Base-by-base conservation (phyloP, 495 filamentous ascomycete genomes). In the Cercophora sp. region DNA sequence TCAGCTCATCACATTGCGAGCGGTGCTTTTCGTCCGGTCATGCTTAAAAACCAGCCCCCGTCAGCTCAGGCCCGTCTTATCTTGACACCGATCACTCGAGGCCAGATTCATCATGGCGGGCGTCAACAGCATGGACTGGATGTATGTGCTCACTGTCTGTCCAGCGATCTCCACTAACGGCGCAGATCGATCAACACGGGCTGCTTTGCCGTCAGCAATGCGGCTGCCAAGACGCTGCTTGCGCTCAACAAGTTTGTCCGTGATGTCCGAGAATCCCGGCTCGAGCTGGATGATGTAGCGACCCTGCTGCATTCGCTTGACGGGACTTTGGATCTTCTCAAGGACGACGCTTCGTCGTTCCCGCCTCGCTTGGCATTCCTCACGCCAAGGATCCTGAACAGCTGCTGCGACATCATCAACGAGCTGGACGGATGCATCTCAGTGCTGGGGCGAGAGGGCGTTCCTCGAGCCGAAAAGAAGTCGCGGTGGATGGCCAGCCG, bases 301-400 rank as follows among this genome's bases (percentile, higher is more conserved):
- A 66, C 68, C 51, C 74, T 79, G 47, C 60, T 80, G n/a, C 66
- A 71, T 52, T 77, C 75, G 8, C 64, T 79, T 42, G 65, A 72
- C 44, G 67, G 61, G 24, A 62, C 74, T 4, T 60, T 79, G 16
- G 69, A 69, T 26, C 55, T 78, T 5, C 58, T 79, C 22, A 66
- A 68, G 15, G 71, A 78, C 43, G 75, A 79, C 58, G 70, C 66
- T 9, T 47, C 51, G 2, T 43, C 62, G 37, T 68, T 76, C 29
- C 70, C 72, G 13, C 45, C 59, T 1, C 57, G 65, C 9, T 56
- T 76, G 19, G 64, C 64, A n/a, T 53, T 64, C 16, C 58, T 64
- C n/a, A 72, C 68, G 5, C 65, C 68, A 22, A 53, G 57, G 13
- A 66, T 73, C 24, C 51, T 77, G 1, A 56, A 58, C 8, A 60